phyloP scores from a whole-genome alignment of 2,329 filamentous ascomycete species.

The Xylariaceae sp. region DNA sequence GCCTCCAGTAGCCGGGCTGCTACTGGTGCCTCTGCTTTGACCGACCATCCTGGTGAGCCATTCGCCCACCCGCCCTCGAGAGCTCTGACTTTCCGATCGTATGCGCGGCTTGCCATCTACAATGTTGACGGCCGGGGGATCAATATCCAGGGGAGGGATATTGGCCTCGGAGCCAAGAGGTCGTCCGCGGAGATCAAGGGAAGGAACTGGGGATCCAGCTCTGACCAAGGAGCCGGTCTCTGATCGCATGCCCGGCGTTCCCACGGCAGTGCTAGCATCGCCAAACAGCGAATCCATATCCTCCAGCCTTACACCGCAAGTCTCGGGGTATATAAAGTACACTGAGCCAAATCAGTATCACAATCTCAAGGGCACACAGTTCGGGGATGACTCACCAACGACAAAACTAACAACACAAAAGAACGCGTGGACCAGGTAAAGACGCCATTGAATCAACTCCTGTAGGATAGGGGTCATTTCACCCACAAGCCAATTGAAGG shows the following conservation, averaged over 20 bases:
- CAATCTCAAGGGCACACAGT: background rate
- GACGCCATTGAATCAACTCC: constrained; percentile 83
- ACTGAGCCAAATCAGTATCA: constrained; percentile 48
- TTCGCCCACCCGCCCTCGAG: constrained; percentile 35
- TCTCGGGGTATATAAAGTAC: constrained; percentile 96
- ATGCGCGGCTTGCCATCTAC: constrained; percentile 36
- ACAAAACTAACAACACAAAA: constrained; percentile 95
- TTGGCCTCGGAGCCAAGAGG: constrained; percentile 51
- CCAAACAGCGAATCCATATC: constrained; percentile 96
- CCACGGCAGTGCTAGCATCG: constrained; percentile 75
- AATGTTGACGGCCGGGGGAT: constrained; percentile 59
- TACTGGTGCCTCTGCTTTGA: constrained; percentile 25
- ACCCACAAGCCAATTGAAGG: constrained; percentile 95
- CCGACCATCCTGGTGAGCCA: constrained; percentile 40
- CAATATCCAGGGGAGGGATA: constrained; percentile 75
- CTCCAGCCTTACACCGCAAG: constrained; percentile 87
- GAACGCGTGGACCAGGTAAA: constrained; percentile 93
- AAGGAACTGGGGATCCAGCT: constrained; percentile 70
- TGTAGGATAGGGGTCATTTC: constrained; percentile 92
- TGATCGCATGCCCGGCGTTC: constrained; percentile 64
- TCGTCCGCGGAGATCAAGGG: constrained; percentile 60
- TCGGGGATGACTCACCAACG: constrained; percentile 61
- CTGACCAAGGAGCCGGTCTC: constrained; percentile 80
- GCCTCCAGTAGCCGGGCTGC: constrained; percentile 25
- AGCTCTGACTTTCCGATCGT: constrained; percentile 25